Percentiles rank a stretch among this genome's conserved stretches.
phyloP scores from a whole-genome alignment of 2,329 filamentous ascomycete genomes.

The Kalaharituber pfeilii region DNA sequence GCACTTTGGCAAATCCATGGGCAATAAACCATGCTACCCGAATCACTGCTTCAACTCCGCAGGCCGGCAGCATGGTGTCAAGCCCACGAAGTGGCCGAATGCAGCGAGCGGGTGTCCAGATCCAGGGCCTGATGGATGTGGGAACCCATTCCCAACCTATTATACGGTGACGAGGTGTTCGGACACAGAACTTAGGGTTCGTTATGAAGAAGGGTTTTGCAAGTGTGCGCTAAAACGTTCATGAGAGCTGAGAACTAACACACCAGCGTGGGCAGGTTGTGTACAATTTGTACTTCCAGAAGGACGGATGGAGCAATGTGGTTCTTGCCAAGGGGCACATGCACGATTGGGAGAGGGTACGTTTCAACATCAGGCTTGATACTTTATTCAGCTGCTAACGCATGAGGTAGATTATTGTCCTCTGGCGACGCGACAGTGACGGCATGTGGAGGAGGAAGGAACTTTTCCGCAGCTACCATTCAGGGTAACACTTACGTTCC shows the following conservation, averaged over 20 bases:
- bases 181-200: conserved; percentile 10
- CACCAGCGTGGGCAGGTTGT: conserved; percentile 7
- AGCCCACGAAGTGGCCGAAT: conserved; percentile 8
- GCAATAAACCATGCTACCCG: conserved; percentile 12
- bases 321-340: conserved; percentile 12
- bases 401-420: conserved; percentile 6
- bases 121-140: conserved; percentile 6
- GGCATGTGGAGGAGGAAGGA: conserved; percentile 8
- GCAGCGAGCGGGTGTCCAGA: conserved; percentile 10
- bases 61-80: conserved; percentile 13
- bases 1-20: conserved; percentile 9
- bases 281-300: conserved; percentile 13
- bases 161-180: conserved; percentile 12
- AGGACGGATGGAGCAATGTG: conserved; percentile 12
- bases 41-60: conserved; percentile 5
- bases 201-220: no score
- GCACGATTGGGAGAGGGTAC: conserved; percentile 13
- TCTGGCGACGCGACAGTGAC: conserved; percentile 9
- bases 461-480: conserved; percentile 10
- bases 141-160: conserved; percentile 15
- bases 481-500: no score
- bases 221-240: no score
- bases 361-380: neutral
- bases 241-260: no score
- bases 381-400: neutral